Evolutionary conservation across 345 rosid genomes (phyloP), one percentile per base, ranked within the genome.

Genomic region (Populus simonii): DNA sequence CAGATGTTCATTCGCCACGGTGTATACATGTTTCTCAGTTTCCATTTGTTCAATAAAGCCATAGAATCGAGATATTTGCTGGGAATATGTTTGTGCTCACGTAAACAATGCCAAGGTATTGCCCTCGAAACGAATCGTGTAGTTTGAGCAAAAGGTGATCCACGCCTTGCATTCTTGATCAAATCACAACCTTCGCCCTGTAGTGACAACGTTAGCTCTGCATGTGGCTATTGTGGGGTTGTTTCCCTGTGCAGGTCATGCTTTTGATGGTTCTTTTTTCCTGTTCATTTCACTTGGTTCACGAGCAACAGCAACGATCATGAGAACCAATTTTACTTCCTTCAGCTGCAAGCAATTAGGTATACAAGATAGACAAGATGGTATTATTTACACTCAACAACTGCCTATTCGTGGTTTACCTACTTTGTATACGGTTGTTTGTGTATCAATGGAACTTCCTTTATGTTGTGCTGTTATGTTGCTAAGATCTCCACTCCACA

Each of bases 1-100:
- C 92, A 87, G 87, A 85, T 82, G n/a, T 74, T 78, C 79, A 66
- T 80, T 80, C 29, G 57, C 67, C 38, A 69, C 47, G 55, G 3
- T 78, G 74, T 76, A 70, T 70, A 78, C 73, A 4, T 79, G 82
- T 66, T 80, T 81, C 71, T 22, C 35, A 72, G 73, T 76, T 75
- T 66, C n/a, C 75, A 53, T 79, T 77, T 70, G 78, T 66, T 72
- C 49, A 80, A 82, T 80, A 80, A 84, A 81, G 68, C 38, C 73
- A 74, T 78, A 35, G 67, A 75, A 80, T 68, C 27, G 78, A 70
- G 39, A 66, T 27, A 17, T 36, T 73, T 36, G 59, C 66, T 36
- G 27, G 15, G 39, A 53, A 55, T 22, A 4, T 55, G 18, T 2
- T 66, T 17, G 39, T 74, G 8, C 62, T 49, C 38, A 3, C 36